phyloP scores from a whole-genome alignment of 768 basidiomycete species.

The Rhizopogon vulgaris region DNA sequence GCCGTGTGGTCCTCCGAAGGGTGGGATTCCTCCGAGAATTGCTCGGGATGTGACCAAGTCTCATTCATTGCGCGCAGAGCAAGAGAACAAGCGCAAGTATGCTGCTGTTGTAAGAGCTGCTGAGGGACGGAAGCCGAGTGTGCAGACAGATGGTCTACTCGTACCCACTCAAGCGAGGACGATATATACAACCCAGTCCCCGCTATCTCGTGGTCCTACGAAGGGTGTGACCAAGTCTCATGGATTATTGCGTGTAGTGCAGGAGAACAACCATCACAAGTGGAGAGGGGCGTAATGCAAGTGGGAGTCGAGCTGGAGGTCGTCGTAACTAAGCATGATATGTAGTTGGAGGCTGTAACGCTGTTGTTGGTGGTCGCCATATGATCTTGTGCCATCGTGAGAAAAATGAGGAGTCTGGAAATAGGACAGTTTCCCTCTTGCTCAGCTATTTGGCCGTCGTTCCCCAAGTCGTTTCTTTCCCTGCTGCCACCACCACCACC shows the following conservation, averaged over 20 bases:
- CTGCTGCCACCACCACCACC: conserved; percentile 7
- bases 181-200: no score
- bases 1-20: conserved; percentile 15
- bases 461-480: conserved; percentile 13
- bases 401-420: conserved; percentile 5
- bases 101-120: conserved; percentile 6
- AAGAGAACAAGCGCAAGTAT: conserved; percentile 15
- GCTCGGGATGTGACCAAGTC: conserved; percentile 26
- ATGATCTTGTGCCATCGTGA: conserved; percentile 2
- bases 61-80: conserved; percentile 17
- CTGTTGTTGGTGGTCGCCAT: no score
- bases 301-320: no score
- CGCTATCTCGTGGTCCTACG: no score
- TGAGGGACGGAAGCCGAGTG: conserved; percentile 20
- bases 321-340: no score
- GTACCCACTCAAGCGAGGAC: no score
- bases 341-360: no score
- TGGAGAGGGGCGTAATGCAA: no score
- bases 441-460: conserved; percentile 5
- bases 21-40: conserved; percentile 25
- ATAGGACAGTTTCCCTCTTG: conserved; percentile 15
- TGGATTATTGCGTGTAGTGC: no score
- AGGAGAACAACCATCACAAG: no score
- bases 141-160: conserved; percentile 6
- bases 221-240: no score